Evolutionary conservation across 441 rosid genomes (phyloP), one percentile per base, ranked within the genome.

Genomic region (Pelargonium fulgidum): DNA sequence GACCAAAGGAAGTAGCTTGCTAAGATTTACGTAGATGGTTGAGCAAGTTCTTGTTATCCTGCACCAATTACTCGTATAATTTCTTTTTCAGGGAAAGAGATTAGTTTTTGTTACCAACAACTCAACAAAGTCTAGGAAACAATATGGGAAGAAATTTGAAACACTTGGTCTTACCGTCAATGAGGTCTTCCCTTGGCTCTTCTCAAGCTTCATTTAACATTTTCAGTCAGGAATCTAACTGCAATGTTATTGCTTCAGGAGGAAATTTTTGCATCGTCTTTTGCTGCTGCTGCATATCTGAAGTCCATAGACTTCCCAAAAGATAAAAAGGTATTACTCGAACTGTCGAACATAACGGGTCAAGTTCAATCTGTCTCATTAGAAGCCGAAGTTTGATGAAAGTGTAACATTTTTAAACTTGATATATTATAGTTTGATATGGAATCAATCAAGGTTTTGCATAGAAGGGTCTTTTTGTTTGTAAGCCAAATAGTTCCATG

Each of bases 61-160:
- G 22, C 22, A 14, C 22, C 59, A 4, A 14, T 52, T 14, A 19
- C 59, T 66, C 8, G 64, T 26, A 12, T 42, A 3, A 4, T 2
- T 73, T 1, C 29, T 36, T 26, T 19, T 75, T 24, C 77, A 86
- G 93, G 93, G 89, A 5, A 88, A 88, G 82, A 85, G 91, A 29
- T 71, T 88, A 76, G 91, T 88, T 68, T 88, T 88, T 72, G 91
- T 88, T n/a, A 88, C 93, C 33, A 88, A 88, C 80, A 88, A 88
- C 79, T 88, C 93, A 0, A 88, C 93, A 42, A 88, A 88, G 79
- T 88, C 93, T 1, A 84, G 93, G 82, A 88, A 88, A 81, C 93
- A 88, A 39, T 88, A 88, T 66, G 91, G 93, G 65, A 88, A 85
- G 75, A 88, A 86, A 81, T 88, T 88, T 67, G 93, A 88, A 79